Conservation (phyloP, 371 early-diverging fungal genomes). For the Amoeboaphelidium protococcarum region DNA sequence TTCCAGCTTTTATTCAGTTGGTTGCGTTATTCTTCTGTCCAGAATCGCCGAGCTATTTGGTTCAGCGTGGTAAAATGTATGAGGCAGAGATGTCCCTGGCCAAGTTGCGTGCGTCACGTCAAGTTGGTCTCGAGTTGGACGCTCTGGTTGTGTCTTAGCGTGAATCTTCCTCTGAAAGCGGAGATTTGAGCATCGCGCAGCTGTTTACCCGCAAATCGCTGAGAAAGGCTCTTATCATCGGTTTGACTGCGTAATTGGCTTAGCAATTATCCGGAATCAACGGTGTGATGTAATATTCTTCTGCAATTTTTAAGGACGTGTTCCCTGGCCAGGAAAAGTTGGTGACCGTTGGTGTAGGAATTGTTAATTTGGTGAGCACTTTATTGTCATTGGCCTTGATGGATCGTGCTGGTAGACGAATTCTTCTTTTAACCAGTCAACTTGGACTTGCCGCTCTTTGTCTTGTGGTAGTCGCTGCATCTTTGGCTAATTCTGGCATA, state of each 20-base stretch:
- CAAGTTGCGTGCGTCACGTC: neutral
- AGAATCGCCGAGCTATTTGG: conserved; percentile 1
- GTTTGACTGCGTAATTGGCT: conserved; percentile 1
- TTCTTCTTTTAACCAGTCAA: conserved; percentile 4
- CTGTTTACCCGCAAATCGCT: neutral
- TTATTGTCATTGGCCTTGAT: conserved; percentile 2
- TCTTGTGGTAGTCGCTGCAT: neutral
- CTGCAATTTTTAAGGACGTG: conserved; percentile 2
- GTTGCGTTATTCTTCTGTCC: conserved; percentile 1
- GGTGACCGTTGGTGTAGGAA: neutral
- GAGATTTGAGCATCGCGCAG: neutral
- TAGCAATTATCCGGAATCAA: conserved; percentile 10
- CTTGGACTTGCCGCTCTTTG: neutral
- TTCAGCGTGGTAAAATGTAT: neutral
- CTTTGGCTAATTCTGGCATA: neutral
- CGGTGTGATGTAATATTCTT: conserved; percentile 3
- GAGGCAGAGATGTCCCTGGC: neutral
- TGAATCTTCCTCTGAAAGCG: neutral
- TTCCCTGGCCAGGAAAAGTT: neutral
- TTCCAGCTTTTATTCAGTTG: neutral
- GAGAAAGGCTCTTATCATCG: neutral
- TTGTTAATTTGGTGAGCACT: neutral
- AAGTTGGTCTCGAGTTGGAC: neutral
- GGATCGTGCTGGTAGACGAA: conserved; percentile 8
- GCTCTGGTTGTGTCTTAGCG: neutral